These are phyloP conservation scores for Myriosclerotinia curreyana DNA, from an alignment of 2,329 filamentous ascomycete genomes.

Conservation along the genomic window DNA sequence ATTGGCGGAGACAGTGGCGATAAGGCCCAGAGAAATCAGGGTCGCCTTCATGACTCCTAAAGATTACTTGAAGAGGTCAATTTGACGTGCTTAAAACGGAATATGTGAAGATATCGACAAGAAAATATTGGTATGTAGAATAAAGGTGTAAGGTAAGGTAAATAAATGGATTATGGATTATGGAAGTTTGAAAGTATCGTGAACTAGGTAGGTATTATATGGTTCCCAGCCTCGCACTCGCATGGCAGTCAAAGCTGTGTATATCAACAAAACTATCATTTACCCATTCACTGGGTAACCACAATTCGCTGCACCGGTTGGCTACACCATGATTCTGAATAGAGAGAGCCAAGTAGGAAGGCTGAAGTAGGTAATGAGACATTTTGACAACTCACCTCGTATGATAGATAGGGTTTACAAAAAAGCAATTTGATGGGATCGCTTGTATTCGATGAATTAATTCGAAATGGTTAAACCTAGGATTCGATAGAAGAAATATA, in stretches of 20 bases:
- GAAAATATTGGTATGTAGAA: background rate
- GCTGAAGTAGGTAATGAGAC: conserved; percentile 1
- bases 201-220: conserved; percentile 4
- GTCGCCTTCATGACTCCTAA: conserved; percentile 34
- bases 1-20: conserved; percentile 44
- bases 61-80: conserved; percentile 22
- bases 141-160: background rate
- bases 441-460: background rate
- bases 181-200: background rate
- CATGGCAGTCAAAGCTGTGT: background rate
- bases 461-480: background rate
- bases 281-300: conserved; percentile 14
- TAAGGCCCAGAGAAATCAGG: conserved; percentile 37
- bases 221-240: conserved; percentile 4
- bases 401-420: conserved; percentile 12
- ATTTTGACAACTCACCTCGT: conserved; percentile 22
- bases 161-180: background rate
- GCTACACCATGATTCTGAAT: background rate
- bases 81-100: background rate
- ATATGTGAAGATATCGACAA: background rate
- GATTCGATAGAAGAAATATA: conserved; percentile 11
- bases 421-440: conserved; percentile 9
- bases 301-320: background rate
- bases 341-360: background rate
- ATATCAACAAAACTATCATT: conserved; percentile 3